phyloP scores from a whole-genome alignment of 1,284 basidiomycete species.

The Caloboletus inedulis region DNA sequence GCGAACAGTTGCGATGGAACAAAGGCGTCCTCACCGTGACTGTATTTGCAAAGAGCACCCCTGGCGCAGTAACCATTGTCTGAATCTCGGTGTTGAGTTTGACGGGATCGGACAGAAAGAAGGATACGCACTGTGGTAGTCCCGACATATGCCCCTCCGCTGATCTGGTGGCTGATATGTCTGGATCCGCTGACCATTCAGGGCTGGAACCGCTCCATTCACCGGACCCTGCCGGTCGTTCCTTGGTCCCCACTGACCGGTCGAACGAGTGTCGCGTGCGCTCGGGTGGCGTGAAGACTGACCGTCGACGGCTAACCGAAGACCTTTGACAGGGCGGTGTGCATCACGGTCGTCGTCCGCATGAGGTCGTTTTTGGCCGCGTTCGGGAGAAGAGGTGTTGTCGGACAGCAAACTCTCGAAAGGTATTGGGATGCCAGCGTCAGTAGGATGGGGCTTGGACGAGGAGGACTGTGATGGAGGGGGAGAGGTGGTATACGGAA shows the following conservation, averaged over 20 bases:
- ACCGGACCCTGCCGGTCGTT: slow-evolving; percentile 31
- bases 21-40: slow-evolving; percentile 82
- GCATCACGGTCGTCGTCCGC: slow-evolving; percentile 59
- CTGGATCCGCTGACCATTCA: slow-evolving; percentile 50
- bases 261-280: slow-evolving; percentile 41
- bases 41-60: slow-evolving; percentile 88
- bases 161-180: slow-evolving; percentile 67
- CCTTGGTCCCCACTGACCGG: slow-evolving; percentile 40
- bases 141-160: slow-evolving; percentile 73
- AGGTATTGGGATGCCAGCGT: slow-evolving; percentile 75
- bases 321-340: slow-evolving; percentile 63
- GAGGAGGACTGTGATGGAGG: slow-evolving; percentile 31
- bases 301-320: slow-evolving; percentile 58
- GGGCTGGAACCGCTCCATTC: slow-evolving; percentile 26
- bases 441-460: slow-evolving; percentile 39
- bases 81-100: slow-evolving; percentile 32
- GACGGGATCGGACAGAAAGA: slow-evolving; percentile 1
- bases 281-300: slow-evolving; percentile 59
- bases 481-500: slow-evolving; percentile 59
- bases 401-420: slow-evolving; percentile 59
- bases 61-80: slow-evolving; percentile 90
- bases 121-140: slow-evolving; percentile 79
- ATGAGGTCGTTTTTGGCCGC: slow-evolving; percentile 60
- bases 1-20: slow-evolving; percentile 64
- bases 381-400: slow-evolving; percentile 44